Base-by-base conservation (phyloP, 805 yeast genomes). In the Candida krabiensis region DNA sequence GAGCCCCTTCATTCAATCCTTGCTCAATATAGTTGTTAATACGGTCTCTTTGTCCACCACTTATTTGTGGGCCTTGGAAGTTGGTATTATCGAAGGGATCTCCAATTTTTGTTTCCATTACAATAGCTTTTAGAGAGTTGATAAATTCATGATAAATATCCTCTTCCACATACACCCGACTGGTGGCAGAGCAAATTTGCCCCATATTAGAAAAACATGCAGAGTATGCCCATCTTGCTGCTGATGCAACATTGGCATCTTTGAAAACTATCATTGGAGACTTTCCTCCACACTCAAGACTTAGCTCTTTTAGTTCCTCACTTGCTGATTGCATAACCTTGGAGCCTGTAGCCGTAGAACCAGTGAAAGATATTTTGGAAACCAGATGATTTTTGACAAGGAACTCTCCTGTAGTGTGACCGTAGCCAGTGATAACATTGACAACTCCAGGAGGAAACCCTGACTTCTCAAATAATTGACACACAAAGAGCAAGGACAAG, bases 141-240 rank as follows among this genome's bases (percentile, higher is more conserved):
- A 71, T 63, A 52, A 84, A 81, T 50, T 74, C 67, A 45, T 80
- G 86, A 53, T 83, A 79, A 7, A 84, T 58, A 4, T 61, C 63
- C 22, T 69, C 71, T 50, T 83, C 89, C 19, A 83, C 74, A 51
- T 72, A 83, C 23, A 83, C 55, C 44, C 88, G 66, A 60, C 82
- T 82, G 22, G 86, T 86, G 55, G 88, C 81, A 24, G 83, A 82
- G 60, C 91, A 85, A 6, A 88, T 82, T 60, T 84, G 90, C 35
- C 91, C 91, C 35, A 80, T 70, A 4, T 81, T 79, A 51, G 90
- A 69, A 62, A 83, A 83, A 57, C 83, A 84, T 41, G 80, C 72
- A 5, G 72, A 73, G 36, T 82, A 55, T 5, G 83, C 69, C 17
- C 77, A 84, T n/a, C 70, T 71, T 5, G 82, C 77, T 1, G 89